These are phyloP conservation scores for Beauveria sp. DNA, from an alignment of 2,329 filamentous ascomycete species.

Conservation along the genomic window DNA sequence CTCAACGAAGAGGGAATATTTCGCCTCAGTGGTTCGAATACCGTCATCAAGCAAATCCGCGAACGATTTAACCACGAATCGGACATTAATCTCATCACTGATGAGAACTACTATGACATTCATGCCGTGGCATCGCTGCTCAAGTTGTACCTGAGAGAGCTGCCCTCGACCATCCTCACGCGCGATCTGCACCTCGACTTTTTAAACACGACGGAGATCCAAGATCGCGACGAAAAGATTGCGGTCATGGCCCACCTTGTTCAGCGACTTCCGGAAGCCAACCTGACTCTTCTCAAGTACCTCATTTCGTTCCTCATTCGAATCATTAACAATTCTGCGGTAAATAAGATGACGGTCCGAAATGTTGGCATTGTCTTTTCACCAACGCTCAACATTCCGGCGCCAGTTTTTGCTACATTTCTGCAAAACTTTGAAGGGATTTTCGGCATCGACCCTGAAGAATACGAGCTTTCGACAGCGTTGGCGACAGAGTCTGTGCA, in stretches of 20 bases:
- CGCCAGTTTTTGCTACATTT: slow-evolving; percentile 88
- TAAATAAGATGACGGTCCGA: slow-evolving; percentile 97
- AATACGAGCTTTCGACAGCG: slow-evolving; percentile 49
- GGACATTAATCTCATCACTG: slow-evolving; percentile 77
- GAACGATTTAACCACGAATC: slow-evolving; percentile 92
- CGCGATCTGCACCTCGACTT: slow-evolving; percentile 87
- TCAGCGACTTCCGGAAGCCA: slow-evolving; percentile 69
- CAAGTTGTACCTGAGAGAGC: slow-evolving; percentile 87
- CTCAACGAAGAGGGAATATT: slow-evolving; percentile 90
- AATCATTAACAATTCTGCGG: slow-evolving; percentile 81
- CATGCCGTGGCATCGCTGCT: slow-evolving; percentile 91
- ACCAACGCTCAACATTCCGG: slow-evolving; percentile 91
- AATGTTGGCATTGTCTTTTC: slow-evolving; percentile 99
- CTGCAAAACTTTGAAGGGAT: slow-evolving; percentile 84
- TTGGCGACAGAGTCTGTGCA: slow-evolving; percentile 29
- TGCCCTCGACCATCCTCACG: slow-evolving; percentile 86
- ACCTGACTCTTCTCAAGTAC: slow-evolving; percentile 74
- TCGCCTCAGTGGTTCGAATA: slow-evolving; percentile 90
- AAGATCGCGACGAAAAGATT: slow-evolving; percentile 69
- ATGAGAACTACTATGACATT: slow-evolving; percentile 85
- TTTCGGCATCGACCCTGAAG: slow-evolving; percentile 65
- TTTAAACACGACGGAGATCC: slow-evolving; percentile 71
- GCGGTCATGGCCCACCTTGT: slow-evolving; percentile 69
- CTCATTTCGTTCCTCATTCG: slow-evolving; percentile 83
- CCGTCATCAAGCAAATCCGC: slow-evolving; percentile 82